Percentiles rank a stretch among this genome's conserved stretches.
Conservation (phyloP, 2,329 filamentous ascomycete species). For the Calycina marina region DNA sequence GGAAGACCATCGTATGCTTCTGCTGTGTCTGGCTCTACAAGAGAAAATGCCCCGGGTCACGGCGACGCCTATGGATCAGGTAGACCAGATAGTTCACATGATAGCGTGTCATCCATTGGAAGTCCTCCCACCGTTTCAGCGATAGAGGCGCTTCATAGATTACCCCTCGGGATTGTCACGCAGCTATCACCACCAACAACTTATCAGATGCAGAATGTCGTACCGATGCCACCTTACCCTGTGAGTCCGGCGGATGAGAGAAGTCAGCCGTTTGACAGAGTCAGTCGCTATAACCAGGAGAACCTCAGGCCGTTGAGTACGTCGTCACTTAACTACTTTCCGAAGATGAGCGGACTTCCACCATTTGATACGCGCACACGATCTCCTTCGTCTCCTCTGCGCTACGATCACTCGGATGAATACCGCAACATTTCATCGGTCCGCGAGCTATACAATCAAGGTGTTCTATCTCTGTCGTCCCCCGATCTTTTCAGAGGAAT, state of each 20-base stretch:
- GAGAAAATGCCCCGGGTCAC: constrained; percentile 3
- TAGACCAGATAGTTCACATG: constrained; percentile 5
- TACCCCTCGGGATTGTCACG: constrained; percentile 4
- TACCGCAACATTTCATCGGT: neutral
- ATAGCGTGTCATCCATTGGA: constrained; percentile 1
- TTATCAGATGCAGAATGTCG: neutral
- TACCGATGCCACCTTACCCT: constrained; percentile 10
- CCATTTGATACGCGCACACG: neutral
- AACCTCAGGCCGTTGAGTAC: constrained; percentile 8
- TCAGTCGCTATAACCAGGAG: constrained; percentile 2
- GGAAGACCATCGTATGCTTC: constrained; percentile 21
- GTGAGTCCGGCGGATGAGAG: constrained; percentile 5
- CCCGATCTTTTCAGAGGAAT: constrained; percentile 5
- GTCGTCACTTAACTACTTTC: constrained; percentile 1
- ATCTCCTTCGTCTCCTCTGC: neutral
- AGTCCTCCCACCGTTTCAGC: constrained; percentile 7
- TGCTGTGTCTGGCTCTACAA: constrained; percentile 13
- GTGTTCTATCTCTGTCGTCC: constrained; percentile 10
- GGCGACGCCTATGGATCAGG: constrained; percentile 4
- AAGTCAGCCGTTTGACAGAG: constrained; percentile 5
- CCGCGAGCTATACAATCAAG: neutral
- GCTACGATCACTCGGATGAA: neutral
- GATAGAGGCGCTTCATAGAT: constrained; percentile 11
- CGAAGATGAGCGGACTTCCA: neutral
- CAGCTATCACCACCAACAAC: constrained; percentile 2